Conservation (phyloP, 1,284 basidiomycete genomes). For the Ustilago bromivora region DNA sequence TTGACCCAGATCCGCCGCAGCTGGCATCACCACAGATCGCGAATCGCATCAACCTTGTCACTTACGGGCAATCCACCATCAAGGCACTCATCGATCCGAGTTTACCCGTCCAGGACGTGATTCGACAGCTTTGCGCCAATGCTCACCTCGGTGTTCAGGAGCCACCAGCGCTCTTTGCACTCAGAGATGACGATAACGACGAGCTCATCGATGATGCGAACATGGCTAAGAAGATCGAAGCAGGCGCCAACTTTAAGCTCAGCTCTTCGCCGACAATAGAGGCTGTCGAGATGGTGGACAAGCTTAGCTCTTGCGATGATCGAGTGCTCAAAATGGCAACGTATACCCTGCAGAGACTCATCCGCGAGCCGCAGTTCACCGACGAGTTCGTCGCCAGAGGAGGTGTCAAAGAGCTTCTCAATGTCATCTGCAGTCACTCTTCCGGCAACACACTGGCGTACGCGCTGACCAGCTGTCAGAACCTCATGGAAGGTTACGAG, state of each 20-base stretch:
- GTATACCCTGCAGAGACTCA: constrained; percentile 85
- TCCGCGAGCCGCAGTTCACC: constrained; percentile 89
- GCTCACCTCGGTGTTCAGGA: constrained; percentile 82
- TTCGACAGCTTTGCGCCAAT: constrained; percentile 69
- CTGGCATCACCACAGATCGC: constrained; percentile 28
- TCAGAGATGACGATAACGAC: constrained; percentile 84
- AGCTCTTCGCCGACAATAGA: constrained; percentile 84
- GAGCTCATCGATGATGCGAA: constrained; percentile 84
- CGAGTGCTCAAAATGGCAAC: constrained; percentile 77
- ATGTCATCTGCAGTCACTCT: constrained; percentile 65
- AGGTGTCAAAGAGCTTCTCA: constrained; percentile 72
- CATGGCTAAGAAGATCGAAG: constrained; percentile 63
- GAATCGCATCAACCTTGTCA: constrained; percentile 60
- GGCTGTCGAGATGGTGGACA: constrained; percentile 82
- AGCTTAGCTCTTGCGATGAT: constrained; percentile 77
- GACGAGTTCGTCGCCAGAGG: constrained; percentile 83
- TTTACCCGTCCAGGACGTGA: constrained; percentile 59
- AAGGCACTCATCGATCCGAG: constrained; percentile 61
- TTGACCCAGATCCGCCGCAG: constrained; percentile 21
- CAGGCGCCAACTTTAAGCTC: constrained; percentile 71
- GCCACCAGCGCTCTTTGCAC: constrained; percentile 81
- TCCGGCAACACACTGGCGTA: constrained; percentile 90
- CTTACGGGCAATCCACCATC: constrained; percentile 61
- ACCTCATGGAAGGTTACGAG: constrained; percentile 72
- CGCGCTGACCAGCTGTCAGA: constrained; percentile 84